Percentiles rank a stretch among this genome's conserved stretches.
These are phyloP conservation scores for Naumovozyma castellii DNA, from an alignment of 805 yeast species.

Conservation along the genomic window DNA sequence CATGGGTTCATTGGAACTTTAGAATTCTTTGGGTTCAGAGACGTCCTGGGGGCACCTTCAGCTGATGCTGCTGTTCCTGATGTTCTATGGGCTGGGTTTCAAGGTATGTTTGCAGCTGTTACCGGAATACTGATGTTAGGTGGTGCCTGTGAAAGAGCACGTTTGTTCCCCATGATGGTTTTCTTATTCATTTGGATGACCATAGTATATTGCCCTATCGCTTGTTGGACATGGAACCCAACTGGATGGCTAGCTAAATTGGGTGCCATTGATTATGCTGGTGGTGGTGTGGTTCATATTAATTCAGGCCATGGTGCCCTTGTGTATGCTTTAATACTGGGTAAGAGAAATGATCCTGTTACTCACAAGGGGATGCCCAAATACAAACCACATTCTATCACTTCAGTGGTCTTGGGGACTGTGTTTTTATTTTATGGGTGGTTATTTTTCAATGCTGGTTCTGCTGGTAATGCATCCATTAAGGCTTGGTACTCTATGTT, in stretches of 20 bases:
- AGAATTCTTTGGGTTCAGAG: slow-evolving; percentile 67
- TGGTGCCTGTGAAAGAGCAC: slow-evolving; percentile 95
- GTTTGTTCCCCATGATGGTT: slow-evolving; percentile 93
- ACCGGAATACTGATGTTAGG: slow-evolving; percentile 94
- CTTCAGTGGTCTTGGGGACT: slow-evolving; percentile 85
- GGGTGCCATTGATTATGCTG: slow-evolving; percentile 93
- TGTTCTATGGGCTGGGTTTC: slow-evolving; percentile 80
- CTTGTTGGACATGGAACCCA: slow-evolving; percentile 96
- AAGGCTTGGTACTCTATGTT: slow-evolving; percentile 92
- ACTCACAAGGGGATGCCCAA: slow-evolving; percentile 65
- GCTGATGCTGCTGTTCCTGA: slow-evolving; percentile 71
- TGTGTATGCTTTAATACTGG: slow-evolving; percentile 84
- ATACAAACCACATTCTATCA: slow-evolving; percentile 89
- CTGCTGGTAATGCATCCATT: slow-evolving; percentile 86
- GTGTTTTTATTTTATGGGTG: slow-evolving; percentile 96
- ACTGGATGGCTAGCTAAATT: slow-evolving; percentile 79
- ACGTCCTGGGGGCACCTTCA: slow-evolving; percentile 74
- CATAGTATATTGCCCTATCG: slow-evolving; percentile 89
- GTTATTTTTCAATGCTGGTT: slow-evolving; percentile 94
- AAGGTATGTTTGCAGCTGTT: slow-evolving; percentile 92
- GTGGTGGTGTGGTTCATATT: slow-evolving; percentile 98
- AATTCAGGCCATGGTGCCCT: slow-evolving; percentile 90
- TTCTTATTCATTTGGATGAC: slow-evolving; percentile 92
- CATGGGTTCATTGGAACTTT: slow-evolving; percentile 73
- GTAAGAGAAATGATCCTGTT: slow-evolving; percentile 77